phyloP scores from a whole-genome alignment of 306 rosid genomes.

The Inga oerstediana region DNA sequence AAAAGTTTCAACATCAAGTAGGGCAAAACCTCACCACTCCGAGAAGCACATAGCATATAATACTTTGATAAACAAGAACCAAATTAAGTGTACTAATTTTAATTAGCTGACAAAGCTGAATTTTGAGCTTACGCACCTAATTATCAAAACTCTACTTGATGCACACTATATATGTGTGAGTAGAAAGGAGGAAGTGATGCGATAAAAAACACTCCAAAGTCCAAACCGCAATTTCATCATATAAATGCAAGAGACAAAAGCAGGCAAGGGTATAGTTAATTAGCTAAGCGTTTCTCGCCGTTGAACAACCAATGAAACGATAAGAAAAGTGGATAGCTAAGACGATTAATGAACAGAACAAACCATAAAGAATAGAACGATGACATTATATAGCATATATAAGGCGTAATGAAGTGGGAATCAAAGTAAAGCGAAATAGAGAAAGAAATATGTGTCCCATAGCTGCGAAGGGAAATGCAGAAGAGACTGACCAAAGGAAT shows the following conservation, averaged over 20 bases:
- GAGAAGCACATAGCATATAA: not conserved
- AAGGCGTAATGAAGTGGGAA: not conserved
- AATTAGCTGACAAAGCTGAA: not conserved
- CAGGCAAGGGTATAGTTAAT: not conserved
- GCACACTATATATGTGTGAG: not conserved
- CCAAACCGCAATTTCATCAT: not conserved
- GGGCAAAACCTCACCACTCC: not conserved
- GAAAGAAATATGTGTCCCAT: not conserved
- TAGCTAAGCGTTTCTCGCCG: not conserved
- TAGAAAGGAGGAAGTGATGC: not conserved
- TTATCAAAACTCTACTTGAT: not conserved
- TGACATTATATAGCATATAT: not conserved
- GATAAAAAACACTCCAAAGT: not conserved
- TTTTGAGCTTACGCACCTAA: not conserved
- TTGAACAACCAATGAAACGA: not conserved
- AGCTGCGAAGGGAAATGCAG: not conserved
- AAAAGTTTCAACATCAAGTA: not conserved
- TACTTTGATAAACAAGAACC: not conserved
- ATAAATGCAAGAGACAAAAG: not conserved
- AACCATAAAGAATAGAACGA: not conserved
- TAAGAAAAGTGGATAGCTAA: not conserved
- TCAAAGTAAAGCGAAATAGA: not conserved
- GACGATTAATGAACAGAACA: not conserved
- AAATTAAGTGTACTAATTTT: not conserved
- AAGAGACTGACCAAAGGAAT: conserved; percentile 11